These are phyloP conservation scores for Venturia carpophila DNA, from an alignment of 2,329 filamentous ascomycete genomes.

Conservation along the genomic window DNA sequence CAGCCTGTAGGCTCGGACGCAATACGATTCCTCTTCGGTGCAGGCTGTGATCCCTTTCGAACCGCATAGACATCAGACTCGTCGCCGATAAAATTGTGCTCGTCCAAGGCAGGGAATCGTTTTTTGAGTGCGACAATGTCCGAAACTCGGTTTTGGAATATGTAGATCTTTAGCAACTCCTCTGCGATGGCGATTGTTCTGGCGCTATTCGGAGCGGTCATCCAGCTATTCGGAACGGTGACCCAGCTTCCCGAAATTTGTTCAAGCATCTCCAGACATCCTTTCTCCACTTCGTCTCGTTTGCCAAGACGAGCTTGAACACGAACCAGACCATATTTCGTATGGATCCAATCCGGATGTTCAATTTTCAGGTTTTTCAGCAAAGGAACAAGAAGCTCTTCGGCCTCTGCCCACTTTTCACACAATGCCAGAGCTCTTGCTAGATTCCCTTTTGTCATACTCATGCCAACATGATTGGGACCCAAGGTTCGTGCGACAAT, in stretches of 20 bases:
- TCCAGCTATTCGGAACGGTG: neutral
- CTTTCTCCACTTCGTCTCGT: slow-evolving; percentile 3
- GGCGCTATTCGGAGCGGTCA: neutral
- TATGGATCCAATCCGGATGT: slow-evolving; percentile 22
- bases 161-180: neutral
- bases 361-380: slow-evolving; percentile 20
- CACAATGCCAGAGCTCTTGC: slow-evolving; percentile 23
- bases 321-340: neutral
- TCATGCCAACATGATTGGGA: slow-evolving; percentile 23
- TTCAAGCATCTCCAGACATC: neutral
- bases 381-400: slow-evolving; percentile 20
- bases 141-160: no score
- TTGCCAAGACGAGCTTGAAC: slow-evolving; percentile 8
- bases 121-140: no score
- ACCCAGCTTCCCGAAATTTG: neutral
- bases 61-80: no score
- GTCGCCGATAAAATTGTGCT: no score
- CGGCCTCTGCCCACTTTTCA: slow-evolving; percentile 22
- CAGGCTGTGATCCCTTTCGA: no score
- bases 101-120: no score
- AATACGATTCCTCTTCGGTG: no score
- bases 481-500: slow-evolving; percentile 23
- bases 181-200: slow-evolving; percentile 5
- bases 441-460: slow-evolving; percentile 27
- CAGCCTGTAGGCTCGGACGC: no score